Evolutionary conservation across 805 yeast genomes (phyloP).

Genomic region (Jamesozyma piceae): DNA sequence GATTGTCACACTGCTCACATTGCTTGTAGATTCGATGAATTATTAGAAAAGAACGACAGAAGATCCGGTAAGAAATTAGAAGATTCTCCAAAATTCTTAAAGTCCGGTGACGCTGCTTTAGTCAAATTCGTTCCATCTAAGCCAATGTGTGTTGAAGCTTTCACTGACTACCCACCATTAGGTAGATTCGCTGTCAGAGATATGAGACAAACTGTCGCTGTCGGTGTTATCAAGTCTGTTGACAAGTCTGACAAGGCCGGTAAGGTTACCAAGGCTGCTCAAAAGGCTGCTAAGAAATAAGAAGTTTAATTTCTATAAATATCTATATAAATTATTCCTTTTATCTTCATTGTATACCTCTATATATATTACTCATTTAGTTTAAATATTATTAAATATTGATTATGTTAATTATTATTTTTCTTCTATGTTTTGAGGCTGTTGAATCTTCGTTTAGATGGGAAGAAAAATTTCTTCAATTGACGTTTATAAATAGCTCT

Average conservation of each 20-base stretch:
- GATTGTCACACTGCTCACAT: slow-evolving; percentile 89
- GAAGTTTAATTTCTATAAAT: background rate
- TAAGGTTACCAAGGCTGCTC: background rate
- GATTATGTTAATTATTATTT: background rate
- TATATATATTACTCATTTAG: background rate
- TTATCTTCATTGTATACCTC: background rate
- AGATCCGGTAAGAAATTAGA: slow-evolving; percentile 87
- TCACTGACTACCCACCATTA: slow-evolving; percentile 90
- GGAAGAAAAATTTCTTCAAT: too few species aligned
- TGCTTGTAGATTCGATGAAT: slow-evolving; percentile 78
- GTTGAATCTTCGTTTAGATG: too few species aligned
- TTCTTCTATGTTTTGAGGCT: too few species aligned
- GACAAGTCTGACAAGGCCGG: slow-evolving; percentile 70
- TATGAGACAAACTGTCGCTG: slow-evolving; percentile 99
- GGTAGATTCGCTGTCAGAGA: slow-evolving; percentile 99
- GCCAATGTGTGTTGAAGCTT: slow-evolving; percentile 93
- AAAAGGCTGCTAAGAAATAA: slow-evolving; percentile 20
- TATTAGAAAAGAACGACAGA: slow-evolving; percentile 79
- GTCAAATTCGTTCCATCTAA: slow-evolving; percentile 81
- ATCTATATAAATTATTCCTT: background rate
- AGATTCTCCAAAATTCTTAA: slow-evolving; percentile 85
- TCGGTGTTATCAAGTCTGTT: slow-evolving; percentile 96
- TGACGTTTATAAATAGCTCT: too few species aligned
- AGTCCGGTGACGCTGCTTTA: slow-evolving; percentile 94
- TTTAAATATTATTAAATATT: slow-evolving; percentile 20